Base-by-base conservation (phyloP, 164 flowering plant genomes). In the Paratinospora sagittata region DNA sequence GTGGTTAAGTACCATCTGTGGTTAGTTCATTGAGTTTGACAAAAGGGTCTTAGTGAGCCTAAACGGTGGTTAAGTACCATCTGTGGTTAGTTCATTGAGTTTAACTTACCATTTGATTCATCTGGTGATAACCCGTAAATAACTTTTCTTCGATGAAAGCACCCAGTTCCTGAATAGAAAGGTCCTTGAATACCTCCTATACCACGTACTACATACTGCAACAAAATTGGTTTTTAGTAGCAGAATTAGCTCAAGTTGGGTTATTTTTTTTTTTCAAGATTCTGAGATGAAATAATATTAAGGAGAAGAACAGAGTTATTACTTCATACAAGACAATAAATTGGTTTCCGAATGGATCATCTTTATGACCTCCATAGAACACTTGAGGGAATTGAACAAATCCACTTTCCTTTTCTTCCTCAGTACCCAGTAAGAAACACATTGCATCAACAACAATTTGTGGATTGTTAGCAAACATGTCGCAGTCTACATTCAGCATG, bases 401-500 rank as follows among this genome's bases (percentile, higher is more conserved):
- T 0, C 72, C 91, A 6, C 61, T 12, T 0, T 88, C 83, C 10
- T 23, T 62, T 60, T 84, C 84, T 0, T 60, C 52, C 14, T 78
- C 63, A 58, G 34, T 34, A 3, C 81, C 89, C 1, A 88, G 74
- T 0, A 86, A 65, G 1, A 83, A 13, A 67, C 90, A 88, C 87
- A 90, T 82, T 13, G 93, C 88, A 11, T 84, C 84, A 19, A 75
- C 76, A 60, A 83, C 66, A 24, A 82, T 63, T 60, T 79, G 74
- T 12, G 96, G 85, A 67, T 88, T 84, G 74, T 88, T 88, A 4
- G 36, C 84, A 34, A 64, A 84, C 93, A 88, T 87, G 73, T 90
- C 93, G 34, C 96, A 90, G 74, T 90, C 93, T 23, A 88, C 85
- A 69, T 90, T 90, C 8, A 90, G 78, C 81, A 86, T 87, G 74